Base-by-base conservation (phyloP, 1,284 basidiomycete genomes). In the Abortiporus biennis region DNA sequence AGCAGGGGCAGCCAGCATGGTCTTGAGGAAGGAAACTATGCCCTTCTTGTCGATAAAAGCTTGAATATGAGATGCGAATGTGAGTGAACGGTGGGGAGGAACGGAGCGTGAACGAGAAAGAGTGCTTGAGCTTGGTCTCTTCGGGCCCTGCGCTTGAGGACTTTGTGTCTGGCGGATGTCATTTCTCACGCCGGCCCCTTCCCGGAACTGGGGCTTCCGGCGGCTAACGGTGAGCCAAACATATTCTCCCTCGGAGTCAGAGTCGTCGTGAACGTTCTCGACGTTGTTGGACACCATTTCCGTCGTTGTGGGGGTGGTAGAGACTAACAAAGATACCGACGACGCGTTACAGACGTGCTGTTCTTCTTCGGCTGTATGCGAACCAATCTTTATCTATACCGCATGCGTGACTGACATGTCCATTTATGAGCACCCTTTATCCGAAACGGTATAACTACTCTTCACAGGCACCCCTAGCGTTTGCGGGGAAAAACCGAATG, bases 1-100 rank as follows among this genome's bases (percentile, higher is more conserved):
- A 48, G 75, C 54, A 47, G 78, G 64, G 45, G 74, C 68, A 45
- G 78, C 72, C 36, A 80, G 69, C 79, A 84, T 81, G 42, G 53
- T 50, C 50, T 59, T 51, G 48, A 45, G 25, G 43, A 43, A 47
- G 45, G 49, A 36, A 43, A 48, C 36, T 36, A 45, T 40, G 44
- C 47, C 42, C 34, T 45, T 45, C 36, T 43, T 44, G 47, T 43
- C 42, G 35, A 50, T 38, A 22, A 23, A 37, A 20, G 45, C 38
- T 19, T 42, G 43, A 6, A 36, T 40, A 19, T 43, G 46, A 36
- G 25, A 52, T 36, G 53, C 42, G 41, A 40, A 45, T 43, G 55
- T 44, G 40, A 51, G 47, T 43, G 54, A 45, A 38, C 55, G 54
- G 43, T 56, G 46, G 48, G 57, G 56, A 44, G 59, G 59, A 47